Evolutionary conservation across 352 stramenopile genomes (phyloP), one percentile per base, ranked within the genome.

Genomic region (Pythium utonaiense): DNA sequence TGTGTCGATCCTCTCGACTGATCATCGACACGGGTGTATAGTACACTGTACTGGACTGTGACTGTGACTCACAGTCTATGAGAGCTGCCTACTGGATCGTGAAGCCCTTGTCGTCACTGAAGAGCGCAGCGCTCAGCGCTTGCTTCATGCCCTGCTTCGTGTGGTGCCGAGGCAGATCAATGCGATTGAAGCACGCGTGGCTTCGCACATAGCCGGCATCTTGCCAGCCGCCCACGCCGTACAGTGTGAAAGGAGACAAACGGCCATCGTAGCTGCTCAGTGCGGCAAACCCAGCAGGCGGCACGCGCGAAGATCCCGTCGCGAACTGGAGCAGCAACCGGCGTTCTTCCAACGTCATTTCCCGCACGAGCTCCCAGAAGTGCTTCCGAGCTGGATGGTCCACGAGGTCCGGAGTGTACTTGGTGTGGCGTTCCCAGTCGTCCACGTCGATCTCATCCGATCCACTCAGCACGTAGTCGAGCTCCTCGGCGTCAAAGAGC

Each of bases 121-220:
- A 33, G 9, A 66, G 44, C 25, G 59, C 59, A 0, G 59, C 59
- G 6, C 10, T 56, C 25, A 66, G 51, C 17, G 59, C 51, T 34
- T 25, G 27, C n/a, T 60, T 12, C 21, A 66, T 19, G 1, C 51
- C 41, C n/a, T 56, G n/a, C 69, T 95, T 97, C 24, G 74, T 88
- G 17, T 88, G 77, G 64, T 98, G 98, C 13, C 98, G 57, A 16
- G 96, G 96, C 21, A 99, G 74, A 77, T 99, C 96, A 60, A 99
- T 92, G 2, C 80, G 84, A 45, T 93, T 93, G 57, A 91, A 93
- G 57, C 84, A 93, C 33, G 84, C 77, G 51, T 93, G 84, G 36
- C 79, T 89, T n/a, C 71, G 83, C 52, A 91, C 83, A 54, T 84
- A 87, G 1, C 40, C 50, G 3, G 34, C 53, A 34, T 36, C 36